A percentile compares a stretch with the other conserved stretches of the same genome.
These are phyloP conservation scores for Leishmania gerbilli DNA, from an alignment of 208 protist genomes.

Conservation along the genomic window DNA sequence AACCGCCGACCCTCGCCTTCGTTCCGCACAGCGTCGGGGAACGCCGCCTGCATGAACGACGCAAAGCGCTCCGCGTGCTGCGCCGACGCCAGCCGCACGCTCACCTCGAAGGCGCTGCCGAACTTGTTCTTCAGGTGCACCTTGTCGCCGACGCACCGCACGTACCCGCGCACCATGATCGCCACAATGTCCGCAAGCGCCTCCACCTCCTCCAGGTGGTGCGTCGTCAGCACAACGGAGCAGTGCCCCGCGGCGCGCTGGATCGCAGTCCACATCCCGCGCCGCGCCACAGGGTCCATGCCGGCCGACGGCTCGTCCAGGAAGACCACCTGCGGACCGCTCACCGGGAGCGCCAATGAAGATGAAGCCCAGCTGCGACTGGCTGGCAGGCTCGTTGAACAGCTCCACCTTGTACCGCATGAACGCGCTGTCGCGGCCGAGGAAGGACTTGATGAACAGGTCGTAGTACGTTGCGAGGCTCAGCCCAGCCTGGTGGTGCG, in stretches of 20 bases:
- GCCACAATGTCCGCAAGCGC: conserved; percentile 71
- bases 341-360: conserved; percentile 23
- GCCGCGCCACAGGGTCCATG: conserved; percentile 66
- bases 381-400: conserved; percentile 12
- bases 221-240: conserved; percentile 91
- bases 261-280: conserved; percentile 72
- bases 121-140: conserved; percentile 87
- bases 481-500: conserved; percentile 28
- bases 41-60: conserved; percentile 31
- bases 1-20: conserved; percentile 17
- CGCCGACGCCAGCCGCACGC: conserved; percentile 28
- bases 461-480: conserved; percentile 87
- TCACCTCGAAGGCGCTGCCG: conserved; percentile 70
- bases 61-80: conserved; percentile 17
- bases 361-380: conserved; percentile 31
- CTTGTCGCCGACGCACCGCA: conserved; percentile 83
- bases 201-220: conserved; percentile 94
- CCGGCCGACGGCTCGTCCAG: conserved; percentile 79
- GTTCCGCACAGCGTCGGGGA: conserved; percentile 29
- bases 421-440: conserved; percentile 2
- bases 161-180: conserved; percentile 85
- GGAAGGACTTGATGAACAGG: conserved; percentile 78
- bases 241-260: conserved; percentile 48
- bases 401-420: conserved; percentile 13
- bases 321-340: conserved; percentile 54